Evolutionary conservation across 176 grass and related monocot species (phyloP).

Genomic region (Avena insularis): DNA sequence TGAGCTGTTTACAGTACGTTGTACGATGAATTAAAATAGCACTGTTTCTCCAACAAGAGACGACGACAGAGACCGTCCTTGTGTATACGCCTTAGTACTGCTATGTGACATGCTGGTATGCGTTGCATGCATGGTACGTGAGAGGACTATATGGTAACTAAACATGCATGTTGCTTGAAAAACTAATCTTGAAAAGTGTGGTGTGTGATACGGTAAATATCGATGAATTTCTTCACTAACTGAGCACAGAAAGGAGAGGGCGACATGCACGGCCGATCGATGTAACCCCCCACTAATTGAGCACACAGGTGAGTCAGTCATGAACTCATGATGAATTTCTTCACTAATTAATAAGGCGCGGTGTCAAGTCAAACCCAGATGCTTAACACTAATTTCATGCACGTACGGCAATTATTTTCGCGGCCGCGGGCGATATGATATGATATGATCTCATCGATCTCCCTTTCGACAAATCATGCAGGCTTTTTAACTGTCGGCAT

Average conservation of each 20-base stretch:
- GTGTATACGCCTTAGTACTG: too few species aligned
- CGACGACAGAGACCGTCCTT: too few species aligned
- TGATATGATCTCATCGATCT: neutral
- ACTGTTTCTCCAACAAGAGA: too few species aligned
- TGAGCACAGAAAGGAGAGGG: constrained; percentile 31
- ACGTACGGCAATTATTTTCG: constrained; percentile 37
- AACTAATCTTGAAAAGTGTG: neutral
- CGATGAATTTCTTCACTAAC: neutral
- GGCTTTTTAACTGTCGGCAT: neutral
- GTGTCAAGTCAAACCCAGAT: constrained; percentile 37
- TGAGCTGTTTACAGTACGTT: too few species aligned
- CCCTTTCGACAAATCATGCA: neutral
- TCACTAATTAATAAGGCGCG: constrained; percentile 24
- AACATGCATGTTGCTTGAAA: neutral
- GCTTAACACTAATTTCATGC: constrained; percentile 30
- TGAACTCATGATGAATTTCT: constrained; percentile 11
- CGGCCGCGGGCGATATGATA: neutral
- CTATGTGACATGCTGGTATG: too few species aligned
- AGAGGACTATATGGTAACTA: neutral
- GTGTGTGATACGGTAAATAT: constrained; percentile 27
- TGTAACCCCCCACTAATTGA: neutral
- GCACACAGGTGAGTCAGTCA: neutral
- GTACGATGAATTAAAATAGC: too few species aligned
- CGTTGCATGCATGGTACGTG: too few species aligned
- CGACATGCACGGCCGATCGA: constrained; percentile 32